Base-by-base conservation (phyloP, 2,329 filamentous ascomycete species). In the Colletotrichum filicis region DNA sequence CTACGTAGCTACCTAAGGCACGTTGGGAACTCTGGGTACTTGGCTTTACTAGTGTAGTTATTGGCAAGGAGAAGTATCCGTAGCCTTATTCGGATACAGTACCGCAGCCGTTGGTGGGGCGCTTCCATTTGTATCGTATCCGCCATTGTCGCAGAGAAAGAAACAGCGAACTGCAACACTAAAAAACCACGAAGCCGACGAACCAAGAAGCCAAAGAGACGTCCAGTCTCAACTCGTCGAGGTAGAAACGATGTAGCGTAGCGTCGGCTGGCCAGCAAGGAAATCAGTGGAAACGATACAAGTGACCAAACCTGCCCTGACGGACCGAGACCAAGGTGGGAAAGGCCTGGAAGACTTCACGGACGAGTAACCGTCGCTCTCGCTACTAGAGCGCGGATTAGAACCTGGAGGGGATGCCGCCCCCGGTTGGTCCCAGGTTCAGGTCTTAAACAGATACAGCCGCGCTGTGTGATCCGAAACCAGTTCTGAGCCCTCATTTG, bases 401-500 rank as follows among this genome's bases (percentile, higher is more conserved):
- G 32, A 49, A 66, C 26, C 55, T 46, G 53, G 30, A 66, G 53
- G 22, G 26, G 42, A 62, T 24, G 19, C 53, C 12, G 22, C 35
- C 24, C 35, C 37, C 19, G 46, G 24, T 32, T 56, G 28, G 14
- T 11, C 16, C 60, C 52, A 69, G 60, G 67, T 64, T 53, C 61
- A 57, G 66, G 67, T 53, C 53, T 58, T 52, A 53, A 26, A 66
- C 52, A 58, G 37, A 62, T 37, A 71, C 35, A 69, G 55, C 59
- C 60, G 69, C 32, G 32, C 37, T 56, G 32, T 60, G 66, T 60
- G 66, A 65, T 73, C 66, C 70, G 70, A 70, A 70, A 65, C 70
- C 70, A 16, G 64, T 42, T 58, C 55, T 49, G 66, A 62, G 56
- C 67, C 42, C 30, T 71, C 56, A 73, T 71, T 73, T 66, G 71